Evolutionary conservation across 192 early-diverging fungal species (phyloP).

Genomic region (Cetraspora pellucida): DNA sequence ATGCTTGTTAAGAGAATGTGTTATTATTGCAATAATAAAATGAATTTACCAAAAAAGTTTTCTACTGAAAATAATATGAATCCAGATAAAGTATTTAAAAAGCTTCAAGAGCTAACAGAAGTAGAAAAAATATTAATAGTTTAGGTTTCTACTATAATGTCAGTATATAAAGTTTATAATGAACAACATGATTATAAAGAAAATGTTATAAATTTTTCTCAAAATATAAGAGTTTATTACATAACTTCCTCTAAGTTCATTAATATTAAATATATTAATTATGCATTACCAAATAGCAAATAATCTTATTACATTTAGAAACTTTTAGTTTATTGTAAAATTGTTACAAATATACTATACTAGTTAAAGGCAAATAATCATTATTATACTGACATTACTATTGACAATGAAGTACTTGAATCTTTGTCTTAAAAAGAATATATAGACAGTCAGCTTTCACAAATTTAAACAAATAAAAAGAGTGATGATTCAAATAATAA

Average conservation of each 20-base stretch:
- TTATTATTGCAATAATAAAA: not conserved
- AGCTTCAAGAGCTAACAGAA: not conserved
- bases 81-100: not conserved
- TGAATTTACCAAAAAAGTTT: not conserved
- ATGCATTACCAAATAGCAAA: no score
- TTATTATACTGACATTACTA: not conserved
- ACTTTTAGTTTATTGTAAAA: not conserved
- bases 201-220: no score
- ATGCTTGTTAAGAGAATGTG: not conserved
- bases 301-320: not conserved
- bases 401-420: slow-evolving; percentile 2
- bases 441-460: not conserved
- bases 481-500: not conserved
- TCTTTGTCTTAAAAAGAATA: not conserved
- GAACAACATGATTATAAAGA: not conserved
- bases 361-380: not conserved
- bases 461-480: not conserved
- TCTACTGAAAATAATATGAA: not conserved
- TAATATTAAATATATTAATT: not conserved
- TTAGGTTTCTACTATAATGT: not conserved
- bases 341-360: not conserved
- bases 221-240: not conserved
- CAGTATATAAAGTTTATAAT: not conserved
- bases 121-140: not conserved
- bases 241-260: not conserved